These are phyloP conservation scores for Hevea brasiliensis DNA, from an alignment of 345 rosid species.

Conservation along the genomic window DNA sequence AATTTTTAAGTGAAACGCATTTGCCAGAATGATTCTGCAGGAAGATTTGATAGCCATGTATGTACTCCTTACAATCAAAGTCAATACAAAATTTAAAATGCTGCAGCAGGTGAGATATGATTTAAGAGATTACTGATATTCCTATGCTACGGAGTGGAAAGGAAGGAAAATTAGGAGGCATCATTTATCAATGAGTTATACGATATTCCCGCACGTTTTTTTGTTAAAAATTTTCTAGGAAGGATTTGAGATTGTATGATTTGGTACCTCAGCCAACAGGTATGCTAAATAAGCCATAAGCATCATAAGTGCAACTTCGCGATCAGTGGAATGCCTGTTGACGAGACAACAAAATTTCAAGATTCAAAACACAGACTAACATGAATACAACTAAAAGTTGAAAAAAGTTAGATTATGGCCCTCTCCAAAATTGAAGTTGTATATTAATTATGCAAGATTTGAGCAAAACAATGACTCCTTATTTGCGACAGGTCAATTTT, in stretches of 20 bases:
- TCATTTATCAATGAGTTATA: not conserved
- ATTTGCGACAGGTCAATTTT: not conserved
- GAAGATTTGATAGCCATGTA: not conserved
- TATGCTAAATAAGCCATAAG: conserved; percentile 70
- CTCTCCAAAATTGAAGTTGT: not conserved
- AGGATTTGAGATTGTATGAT: not conserved
- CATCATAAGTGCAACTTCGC: conserved; percentile 66
- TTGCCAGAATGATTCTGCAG: not conserved
- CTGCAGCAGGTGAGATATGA: not conserved
- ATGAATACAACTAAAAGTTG: too few species aligned
- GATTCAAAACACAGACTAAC: conserved; percentile 2
- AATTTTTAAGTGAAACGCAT: not conserved
- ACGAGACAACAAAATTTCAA: conserved; percentile 10
- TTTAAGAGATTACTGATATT: not conserved
- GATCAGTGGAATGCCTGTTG: conserved; percentile 68
- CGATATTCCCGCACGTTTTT: not conserved
- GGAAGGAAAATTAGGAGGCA: not conserved
- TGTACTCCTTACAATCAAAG: not conserved
- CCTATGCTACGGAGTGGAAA: not conserved
- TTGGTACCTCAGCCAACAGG: conserved; percentile 66
- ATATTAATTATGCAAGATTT: too few species aligned
- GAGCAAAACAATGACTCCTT: too few species aligned
- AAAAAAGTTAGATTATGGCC: conserved; percentile 4
- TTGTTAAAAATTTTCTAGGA: not conserved
- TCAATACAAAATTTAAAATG: not conserved